Conservation (phyloP, 2,329 filamentous ascomycete genomes). For the Epichloe sylvatica region DNA sequence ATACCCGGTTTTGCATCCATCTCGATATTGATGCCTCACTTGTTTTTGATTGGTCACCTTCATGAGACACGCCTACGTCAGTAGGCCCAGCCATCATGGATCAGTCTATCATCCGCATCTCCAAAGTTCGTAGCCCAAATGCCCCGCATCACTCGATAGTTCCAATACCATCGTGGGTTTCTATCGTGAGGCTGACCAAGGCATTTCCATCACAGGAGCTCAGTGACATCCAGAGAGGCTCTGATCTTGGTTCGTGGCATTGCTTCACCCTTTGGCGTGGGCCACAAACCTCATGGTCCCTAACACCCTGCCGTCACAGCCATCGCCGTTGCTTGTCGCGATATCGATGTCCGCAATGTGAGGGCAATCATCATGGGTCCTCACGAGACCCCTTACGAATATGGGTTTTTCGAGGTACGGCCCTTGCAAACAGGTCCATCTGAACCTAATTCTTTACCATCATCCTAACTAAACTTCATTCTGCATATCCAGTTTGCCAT, state of each 20-base stretch:
- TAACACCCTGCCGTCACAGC: constrained; percentile 32
- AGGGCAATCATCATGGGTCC: constrained; percentile 82
- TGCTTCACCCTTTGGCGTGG: constrained; percentile 3
- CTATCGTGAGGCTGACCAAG: constrained; percentile 5
- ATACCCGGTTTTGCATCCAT: neutral
- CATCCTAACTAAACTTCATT: neutral
- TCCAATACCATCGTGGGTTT: constrained; percentile 8
- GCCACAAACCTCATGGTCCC: neutral
- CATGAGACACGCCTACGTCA: neutral
- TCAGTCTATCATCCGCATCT: constrained; percentile 78
- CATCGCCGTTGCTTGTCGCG: constrained; percentile 73
- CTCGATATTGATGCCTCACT: neutral
- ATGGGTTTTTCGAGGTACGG: constrained; percentile 85
- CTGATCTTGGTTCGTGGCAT: constrained; percentile 59
- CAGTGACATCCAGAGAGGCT: constrained; percentile 66
- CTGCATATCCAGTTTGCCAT: constrained; percentile 48
- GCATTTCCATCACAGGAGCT: constrained; percentile 50
- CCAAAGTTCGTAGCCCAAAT: constrained; percentile 44
- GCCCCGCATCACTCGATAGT: constrained; percentile 3
- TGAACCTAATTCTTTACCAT: neutral
- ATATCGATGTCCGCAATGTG: constrained; percentile 78
- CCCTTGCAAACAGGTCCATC: neutral
- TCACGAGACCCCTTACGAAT: constrained; percentile 90
- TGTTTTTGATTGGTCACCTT: neutral
- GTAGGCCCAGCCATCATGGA: constrained; percentile 31